Evolutionary conservation across 108 stramenopile species (phyloP).

Genomic region (Fistulifera pelliculosa): DNA sequence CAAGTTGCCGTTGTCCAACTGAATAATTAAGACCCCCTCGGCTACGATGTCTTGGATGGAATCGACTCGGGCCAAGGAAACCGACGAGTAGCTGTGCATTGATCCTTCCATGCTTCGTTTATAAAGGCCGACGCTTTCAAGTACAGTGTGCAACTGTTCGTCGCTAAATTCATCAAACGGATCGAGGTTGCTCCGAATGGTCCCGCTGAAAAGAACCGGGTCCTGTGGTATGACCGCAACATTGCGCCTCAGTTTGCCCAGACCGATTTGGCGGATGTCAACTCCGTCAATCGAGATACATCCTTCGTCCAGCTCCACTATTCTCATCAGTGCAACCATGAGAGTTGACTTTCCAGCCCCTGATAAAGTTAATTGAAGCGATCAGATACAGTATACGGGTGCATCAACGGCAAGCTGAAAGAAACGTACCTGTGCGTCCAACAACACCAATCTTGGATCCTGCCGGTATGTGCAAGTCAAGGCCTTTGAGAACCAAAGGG

Average conservation of each 20-base stretch:
- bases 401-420: neutral
- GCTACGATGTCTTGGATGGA: constrained; percentile 62
- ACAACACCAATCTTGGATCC: constrained; percentile 76
- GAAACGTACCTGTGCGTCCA: constrained; percentile 60
- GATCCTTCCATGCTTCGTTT: constrained; percentile 16
- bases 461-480: constrained; percentile 57
- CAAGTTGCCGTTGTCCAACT: constrained; percentile 93
- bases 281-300: constrained; percentile 84
- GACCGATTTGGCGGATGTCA: constrained; percentile 62
- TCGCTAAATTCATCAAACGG: constrained; percentile 71
- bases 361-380: constrained; percentile 16
- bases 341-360: constrained; percentile 88
- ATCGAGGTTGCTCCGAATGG: constrained; percentile 88
- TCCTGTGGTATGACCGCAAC: constrained; percentile 95
- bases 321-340: constrained; percentile 72
- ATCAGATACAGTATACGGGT: neutral
- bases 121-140: constrained; percentile 58
- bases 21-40: constrained; percentile 88
- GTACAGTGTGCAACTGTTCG: constrained; percentile 34
- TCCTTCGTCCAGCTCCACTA: constrained; percentile 65
- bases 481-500: constrained; percentile 86
- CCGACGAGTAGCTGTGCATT: constrained; percentile 21
- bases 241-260: constrained; percentile 61
- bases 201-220: constrained; percentile 89
- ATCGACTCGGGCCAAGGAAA: constrained; percentile 18